phyloP scores from a whole-genome alignment of 2,329 filamentous ascomycete genomes.

The Aspergillus hortae region DNA sequence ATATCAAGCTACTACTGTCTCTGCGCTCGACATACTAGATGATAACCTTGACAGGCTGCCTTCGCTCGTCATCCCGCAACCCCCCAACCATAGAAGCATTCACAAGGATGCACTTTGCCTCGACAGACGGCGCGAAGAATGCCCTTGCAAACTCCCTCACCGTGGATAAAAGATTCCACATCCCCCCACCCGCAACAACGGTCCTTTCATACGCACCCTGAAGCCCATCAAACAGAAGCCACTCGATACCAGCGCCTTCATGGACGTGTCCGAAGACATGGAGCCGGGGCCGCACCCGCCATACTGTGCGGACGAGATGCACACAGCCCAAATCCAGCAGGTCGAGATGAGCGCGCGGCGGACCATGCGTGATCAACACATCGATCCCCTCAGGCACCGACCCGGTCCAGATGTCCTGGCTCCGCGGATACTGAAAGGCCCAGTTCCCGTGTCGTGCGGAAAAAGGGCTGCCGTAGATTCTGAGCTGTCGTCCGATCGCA shows the following conservation, averaged over 20 bases:
- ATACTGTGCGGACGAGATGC: constrained; percentile 63
- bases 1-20: too few species aligned
- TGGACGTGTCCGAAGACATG: constrained; percentile 81
- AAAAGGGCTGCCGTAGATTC: constrained; percentile 71
- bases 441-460: constrained; percentile 69
- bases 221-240: constrained; percentile 14
- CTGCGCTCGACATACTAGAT: constrained; percentile 4
- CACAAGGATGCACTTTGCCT: constrained; percentile 21
- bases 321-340: constrained; percentile 57
- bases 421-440: constrained; percentile 69
- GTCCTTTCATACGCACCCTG: constrained; percentile 17
- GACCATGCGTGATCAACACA: constrained; percentile 73
- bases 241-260: constrained; percentile 31
- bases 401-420: constrained; percentile 62
- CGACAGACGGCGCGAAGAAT: constrained; percentile 5
- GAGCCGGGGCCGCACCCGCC: constrained; percentile 68
- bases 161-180: constrained; percentile 15
- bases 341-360: constrained; percentile 66
- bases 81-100: constrained; percentile 17
- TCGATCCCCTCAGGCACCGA: constrained; percentile 67
- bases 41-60: constrained; percentile 11
- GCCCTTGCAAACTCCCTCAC: constrained; percentile 5
- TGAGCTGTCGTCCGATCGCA: constrained; percentile 53
- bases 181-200: constrained; percentile 10
- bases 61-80: constrained; percentile 16